A percentile compares a stretch with the other conserved stretches of the same genome.
phyloP scores from a whole-genome alignment of 2,329 filamentous ascomycete genomes.

The Calonectria crousiana region DNA sequence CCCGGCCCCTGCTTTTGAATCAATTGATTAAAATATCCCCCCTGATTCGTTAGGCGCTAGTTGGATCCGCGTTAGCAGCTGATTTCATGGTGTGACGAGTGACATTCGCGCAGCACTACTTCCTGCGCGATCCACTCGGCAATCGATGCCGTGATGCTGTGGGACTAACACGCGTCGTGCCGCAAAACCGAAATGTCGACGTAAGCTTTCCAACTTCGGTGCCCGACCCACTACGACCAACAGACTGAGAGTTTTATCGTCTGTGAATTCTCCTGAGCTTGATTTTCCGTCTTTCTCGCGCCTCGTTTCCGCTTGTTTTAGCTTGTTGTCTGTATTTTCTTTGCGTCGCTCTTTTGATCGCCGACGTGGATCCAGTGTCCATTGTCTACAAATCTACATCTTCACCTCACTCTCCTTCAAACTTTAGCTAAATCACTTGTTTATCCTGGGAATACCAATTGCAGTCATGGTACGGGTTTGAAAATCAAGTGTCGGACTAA shows the following conservation, averaged over 20 bases:
- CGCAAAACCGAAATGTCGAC: constrained; percentile 9
- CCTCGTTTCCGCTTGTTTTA: not conserved
- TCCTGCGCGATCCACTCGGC: not conserved
- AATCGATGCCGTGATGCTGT: constrained; percentile 8
- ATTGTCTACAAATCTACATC: not conserved
- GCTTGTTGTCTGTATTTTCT: not conserved
- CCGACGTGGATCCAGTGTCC: not conserved
- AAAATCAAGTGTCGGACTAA: not conserved
- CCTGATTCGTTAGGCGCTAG: not conserved
- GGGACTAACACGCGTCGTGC: constrained; percentile 8
- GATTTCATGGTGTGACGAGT: not conserved
- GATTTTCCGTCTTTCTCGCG: not conserved
- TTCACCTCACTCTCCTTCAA: not conserved
- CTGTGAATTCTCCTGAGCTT: not conserved
- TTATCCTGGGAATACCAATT: not conserved
- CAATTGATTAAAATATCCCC: not conserved
- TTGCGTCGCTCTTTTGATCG: not conserved
- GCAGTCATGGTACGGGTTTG: not conserved
- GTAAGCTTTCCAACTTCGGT: not conserved
- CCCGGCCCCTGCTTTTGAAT: not conserved
- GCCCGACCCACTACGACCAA: not conserved
- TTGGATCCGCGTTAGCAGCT: not conserved
- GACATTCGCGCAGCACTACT: not conserved
- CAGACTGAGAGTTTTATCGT: not conserved
- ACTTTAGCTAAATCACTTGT: not conserved